Base-by-base conservation (phyloP, 108 stramenopile genomes). In the Schizochytrium sp. region DNA sequence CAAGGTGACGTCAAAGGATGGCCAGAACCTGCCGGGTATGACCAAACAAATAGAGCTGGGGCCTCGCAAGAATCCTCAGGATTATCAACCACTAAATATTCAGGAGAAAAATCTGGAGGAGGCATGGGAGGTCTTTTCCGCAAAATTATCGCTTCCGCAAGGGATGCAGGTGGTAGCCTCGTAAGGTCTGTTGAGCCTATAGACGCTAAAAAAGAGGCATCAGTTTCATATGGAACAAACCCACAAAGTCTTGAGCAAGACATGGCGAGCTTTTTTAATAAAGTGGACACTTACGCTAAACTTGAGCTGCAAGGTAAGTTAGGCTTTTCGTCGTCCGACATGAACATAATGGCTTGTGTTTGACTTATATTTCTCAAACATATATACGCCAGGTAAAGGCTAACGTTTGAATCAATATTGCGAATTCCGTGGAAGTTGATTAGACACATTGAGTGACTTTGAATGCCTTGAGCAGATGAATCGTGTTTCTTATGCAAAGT, bases 381-480 rank as follows among this genome's bases (percentile, higher is more conserved):
- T 60, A 1, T 60, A n/a, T 1, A n/a, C 59, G 2, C 59, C 19
- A 60, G 17, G 19, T n/a, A n/a, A 60, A 60, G 59, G 59, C 59
- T n/a, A 2, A 2, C 59, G 19, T 17, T 60, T 60, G 19, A 60
- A 17, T 1, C 59, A 38, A 69, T 44, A 1, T 69, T 15, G 64
- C 42, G 0, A 69, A 7, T 7, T 69, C 64, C 44, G 40, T 69
- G 64, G 17, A 17, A 17, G 13, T 58, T 58, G 57, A 10, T 58
- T 44, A 69, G 64, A 69, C 15, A 44, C 64, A 8, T 15, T 69
- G 64, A 69, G 64, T 44, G 64, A 69, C 64, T 69, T 69, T 15
- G 64, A 69, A 44, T 69, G 64, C 2, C 64, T 69, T 15, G 64
- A 69, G 28, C 64, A 69, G 64, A 69, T 69, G 64, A 69, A 69